phyloP scores from a whole-genome alignment of 2,329 filamentous ascomycete species.

The Trichoderma polysporum region DNA sequence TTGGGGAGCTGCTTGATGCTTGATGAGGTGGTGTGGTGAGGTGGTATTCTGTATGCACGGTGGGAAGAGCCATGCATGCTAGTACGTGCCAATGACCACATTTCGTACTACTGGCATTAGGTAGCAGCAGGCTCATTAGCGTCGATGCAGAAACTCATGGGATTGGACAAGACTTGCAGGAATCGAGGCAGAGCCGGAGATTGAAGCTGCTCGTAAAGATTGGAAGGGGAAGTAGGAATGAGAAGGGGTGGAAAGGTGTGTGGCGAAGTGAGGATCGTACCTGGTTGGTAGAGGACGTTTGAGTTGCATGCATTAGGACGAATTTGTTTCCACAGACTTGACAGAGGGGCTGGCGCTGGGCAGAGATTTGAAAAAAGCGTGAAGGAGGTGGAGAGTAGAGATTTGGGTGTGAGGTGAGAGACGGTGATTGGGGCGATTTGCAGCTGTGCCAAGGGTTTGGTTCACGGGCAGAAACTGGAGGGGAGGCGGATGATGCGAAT shows the following conservation, averaged over 20 bases:
- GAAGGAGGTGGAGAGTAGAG: background rate
- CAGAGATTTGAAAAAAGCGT: background rate
- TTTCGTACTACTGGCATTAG: background rate
- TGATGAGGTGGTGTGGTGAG: constrained; percentile 17
- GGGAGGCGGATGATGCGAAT: background rate
- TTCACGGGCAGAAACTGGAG: constrained; percentile 1
- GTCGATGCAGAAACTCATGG: background rate
- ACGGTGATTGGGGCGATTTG: constrained; percentile 19
- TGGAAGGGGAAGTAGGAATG: background rate
- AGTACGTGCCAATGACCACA: background rate
- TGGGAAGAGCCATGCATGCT: background rate
- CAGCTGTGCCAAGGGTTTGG: constrained; percentile 10
- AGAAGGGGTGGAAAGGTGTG: background rate
- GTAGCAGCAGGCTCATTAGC: background rate
- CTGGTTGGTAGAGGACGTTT: background rate
- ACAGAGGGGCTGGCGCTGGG: background rate
- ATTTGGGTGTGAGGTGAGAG: constrained; percentile 11
- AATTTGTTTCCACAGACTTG: background rate
- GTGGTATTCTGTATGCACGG: constrained; percentile 13
- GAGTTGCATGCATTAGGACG: background rate
- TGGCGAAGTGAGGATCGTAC: constrained; percentile 4
- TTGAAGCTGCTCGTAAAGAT: background rate
- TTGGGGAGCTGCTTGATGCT: constrained; percentile 7
- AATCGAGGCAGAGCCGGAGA: constrained; percentile 10
- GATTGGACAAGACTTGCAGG: background rate